Evolutionary conservation across 768 basidiomycete species (phyloP).

Genomic region (Mrakia blollopis): DNA sequence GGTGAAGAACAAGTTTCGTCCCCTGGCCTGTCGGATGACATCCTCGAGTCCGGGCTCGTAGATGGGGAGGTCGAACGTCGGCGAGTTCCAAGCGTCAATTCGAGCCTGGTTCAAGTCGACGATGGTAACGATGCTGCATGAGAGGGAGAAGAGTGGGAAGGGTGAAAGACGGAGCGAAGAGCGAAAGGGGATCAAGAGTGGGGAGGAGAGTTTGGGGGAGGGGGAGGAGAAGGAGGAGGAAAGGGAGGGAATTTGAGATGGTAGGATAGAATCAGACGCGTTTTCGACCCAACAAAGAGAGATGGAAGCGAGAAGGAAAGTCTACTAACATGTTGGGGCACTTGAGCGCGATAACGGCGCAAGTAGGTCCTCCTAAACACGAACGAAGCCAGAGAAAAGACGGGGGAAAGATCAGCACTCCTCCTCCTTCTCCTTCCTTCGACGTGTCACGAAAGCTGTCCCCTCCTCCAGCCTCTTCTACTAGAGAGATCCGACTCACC

Average conservation of each 20-base stretch:
- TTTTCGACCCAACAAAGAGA: not conserved
- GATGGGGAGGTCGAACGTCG: conserved; percentile 79
- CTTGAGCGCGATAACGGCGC: conserved; percentile 64
- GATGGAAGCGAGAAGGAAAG: not conserved
- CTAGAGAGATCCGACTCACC: conserved; percentile 49
- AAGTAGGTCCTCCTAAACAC: conserved; percentile 80
- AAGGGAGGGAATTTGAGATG: not conserved
- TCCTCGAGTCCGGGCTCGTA: conserved; percentile 95
- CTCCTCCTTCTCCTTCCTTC: not conserved
- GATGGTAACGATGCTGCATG: conserved; percentile 82
- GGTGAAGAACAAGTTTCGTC: conserved; percentile 94
- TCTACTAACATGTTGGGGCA: conserved; percentile 27
- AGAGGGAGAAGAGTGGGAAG: not conserved
- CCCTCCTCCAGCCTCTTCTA: not conserved
- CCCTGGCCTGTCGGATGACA: conserved; percentile 79
- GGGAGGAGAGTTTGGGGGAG: conserved; percentile 1
- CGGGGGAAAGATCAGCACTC: not conserved
- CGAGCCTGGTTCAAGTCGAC: conserved; percentile 94
- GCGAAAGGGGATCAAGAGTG: not conserved
- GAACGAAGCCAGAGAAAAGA: not conserved
- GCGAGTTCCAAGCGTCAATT: conserved; percentile 90
- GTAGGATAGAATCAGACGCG: not conserved
- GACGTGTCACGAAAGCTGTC: not conserved
- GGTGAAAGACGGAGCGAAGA: not conserved
- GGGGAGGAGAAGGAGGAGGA: not conserved